phyloP scores from a whole-genome alignment of 139 green algal genomes.

The Picochlorum sp. region DNA sequence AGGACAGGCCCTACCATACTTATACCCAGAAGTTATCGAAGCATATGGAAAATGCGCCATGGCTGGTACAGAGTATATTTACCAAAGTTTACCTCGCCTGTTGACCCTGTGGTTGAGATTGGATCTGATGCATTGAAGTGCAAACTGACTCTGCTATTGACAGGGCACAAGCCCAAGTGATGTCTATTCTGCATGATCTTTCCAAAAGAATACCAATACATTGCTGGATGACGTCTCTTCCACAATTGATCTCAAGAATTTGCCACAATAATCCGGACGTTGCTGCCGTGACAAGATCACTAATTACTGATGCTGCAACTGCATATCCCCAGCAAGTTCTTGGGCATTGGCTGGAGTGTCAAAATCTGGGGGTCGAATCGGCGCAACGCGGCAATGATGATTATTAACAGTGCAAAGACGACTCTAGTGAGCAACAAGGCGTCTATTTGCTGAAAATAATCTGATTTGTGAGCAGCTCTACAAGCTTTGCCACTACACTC shows the following conservation, averaged over 20 bases:
- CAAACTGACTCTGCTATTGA: not conserved
- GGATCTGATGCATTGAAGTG: conserved; percentile 23
- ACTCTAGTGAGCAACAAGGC: conserved; percentile 1
- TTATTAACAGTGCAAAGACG: conserved; percentile 21
- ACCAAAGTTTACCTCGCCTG: conserved; percentile 80
- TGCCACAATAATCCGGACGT: conserved; percentile 71
- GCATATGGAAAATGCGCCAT: conserved; percentile 63
- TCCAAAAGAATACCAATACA: conserved; percentile 50
- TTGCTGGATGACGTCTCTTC: conserved; percentile 76
- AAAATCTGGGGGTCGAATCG: conserved; percentile 55
- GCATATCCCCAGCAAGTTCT: conserved; percentile 59
- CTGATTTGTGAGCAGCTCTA: conserved; percentile 71
- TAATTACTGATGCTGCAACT: conserved; percentile 36
- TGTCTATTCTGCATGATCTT: conserved; percentile 32
- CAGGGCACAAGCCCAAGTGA: conserved; percentile 13
- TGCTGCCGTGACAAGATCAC: conserved; percentile 31
- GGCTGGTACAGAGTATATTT: conserved; percentile 55
- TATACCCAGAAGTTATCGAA: conserved; percentile 53
- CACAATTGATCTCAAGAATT: conserved; percentile 88
- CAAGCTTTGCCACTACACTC: conserved; percentile 46
- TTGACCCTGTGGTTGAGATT: conserved; percentile 94
- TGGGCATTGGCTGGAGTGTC: conserved; percentile 69
- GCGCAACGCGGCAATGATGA: conserved; percentile 29
- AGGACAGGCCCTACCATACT: conserved; percentile 51
- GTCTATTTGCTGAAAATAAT: conserved; percentile 34